phyloP scores from a whole-genome alignment of 805 yeast genomes.

The Wickerhamiella bombiphila region DNA sequence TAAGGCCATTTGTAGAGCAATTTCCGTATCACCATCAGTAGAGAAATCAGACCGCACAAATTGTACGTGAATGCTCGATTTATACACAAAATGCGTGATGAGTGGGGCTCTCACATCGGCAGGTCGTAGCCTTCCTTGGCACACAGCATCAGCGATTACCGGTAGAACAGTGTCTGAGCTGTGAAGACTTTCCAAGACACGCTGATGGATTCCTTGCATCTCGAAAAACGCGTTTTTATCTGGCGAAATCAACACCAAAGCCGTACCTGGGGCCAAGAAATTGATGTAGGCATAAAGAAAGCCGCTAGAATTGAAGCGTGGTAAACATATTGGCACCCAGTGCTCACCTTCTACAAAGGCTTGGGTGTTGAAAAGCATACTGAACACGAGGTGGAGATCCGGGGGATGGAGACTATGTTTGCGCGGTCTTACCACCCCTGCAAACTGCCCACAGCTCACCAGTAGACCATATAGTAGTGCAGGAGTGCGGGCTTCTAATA shows the following conservation, averaged over 20 bases:
- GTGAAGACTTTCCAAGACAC: constrained; percentile 27
- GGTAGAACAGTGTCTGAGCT: constrained; percentile 26
- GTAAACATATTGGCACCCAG: constrained; percentile 90
- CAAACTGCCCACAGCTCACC: constrained; percentile 47
- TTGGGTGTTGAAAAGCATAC: constrained; percentile 49
- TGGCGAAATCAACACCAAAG: constrained; percentile 42
- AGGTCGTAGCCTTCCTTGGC: constrained; percentile 5
- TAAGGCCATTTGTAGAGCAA: constrained; percentile 17
- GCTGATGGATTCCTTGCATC: constrained; percentile 45
- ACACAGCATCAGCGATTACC: constrained; percentile 19
- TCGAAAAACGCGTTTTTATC: constrained; percentile 69
- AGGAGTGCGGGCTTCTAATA: constrained; percentile 34
- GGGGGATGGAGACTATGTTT: constrained; percentile 67
- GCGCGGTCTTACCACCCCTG: constrained; percentile 60
- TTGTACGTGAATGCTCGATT: constrained; percentile 55
- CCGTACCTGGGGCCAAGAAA: constrained; percentile 31
- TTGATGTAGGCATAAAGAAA: constrained; percentile 71
- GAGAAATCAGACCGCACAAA: constrained; percentile 19
- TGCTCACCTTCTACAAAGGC: constrained; percentile 46
- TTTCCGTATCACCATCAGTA: constrained; percentile 1
- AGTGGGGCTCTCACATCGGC: constrained; percentile 35
- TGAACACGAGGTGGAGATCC: constrained; percentile 62
- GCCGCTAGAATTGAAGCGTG: constrained; percentile 78
- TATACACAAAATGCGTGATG: constrained; percentile 69
- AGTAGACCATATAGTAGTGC: constrained; percentile 64